Evolutionary conservation across 805 yeast genomes (phyloP).

Genomic region (Starmerella bombi): DNA sequence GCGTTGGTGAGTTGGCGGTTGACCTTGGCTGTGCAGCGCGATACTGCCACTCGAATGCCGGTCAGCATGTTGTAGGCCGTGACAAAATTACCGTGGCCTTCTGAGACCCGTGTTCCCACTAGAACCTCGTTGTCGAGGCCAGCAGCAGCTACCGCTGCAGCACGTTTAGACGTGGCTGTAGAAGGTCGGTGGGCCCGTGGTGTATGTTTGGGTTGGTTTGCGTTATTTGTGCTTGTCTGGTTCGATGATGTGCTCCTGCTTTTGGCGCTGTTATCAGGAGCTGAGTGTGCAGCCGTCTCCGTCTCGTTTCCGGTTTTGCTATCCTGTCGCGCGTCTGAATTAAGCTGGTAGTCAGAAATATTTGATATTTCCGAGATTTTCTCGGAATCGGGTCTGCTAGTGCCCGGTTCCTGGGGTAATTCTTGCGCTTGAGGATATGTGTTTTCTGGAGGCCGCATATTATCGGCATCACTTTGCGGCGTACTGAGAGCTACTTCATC

Average conservation of each 20-base stretch:
- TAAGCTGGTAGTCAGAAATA: too few species aligned
- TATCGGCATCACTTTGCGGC: background rate
- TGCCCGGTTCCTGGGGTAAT: too few species aligned
- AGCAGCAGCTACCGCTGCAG: conserved; percentile 16
- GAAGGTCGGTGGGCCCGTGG: background rate
- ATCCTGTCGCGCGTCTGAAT: too few species aligned
- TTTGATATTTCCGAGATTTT: too few species aligned
- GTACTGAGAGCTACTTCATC: background rate
- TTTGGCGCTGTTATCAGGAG: too few species aligned
- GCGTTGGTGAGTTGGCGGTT: conserved; percentile 56
- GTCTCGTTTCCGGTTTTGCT: too few species aligned
- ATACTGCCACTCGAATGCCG: conserved; percentile 90
- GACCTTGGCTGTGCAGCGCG: conserved; percentile 69
- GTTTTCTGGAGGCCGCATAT: background rate
- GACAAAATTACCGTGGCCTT: conserved; percentile 86
- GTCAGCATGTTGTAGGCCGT: conserved; percentile 96
- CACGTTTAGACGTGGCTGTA: conserved; percentile 7
- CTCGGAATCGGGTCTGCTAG: too few species aligned
- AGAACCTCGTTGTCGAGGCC: conserved; percentile 34
- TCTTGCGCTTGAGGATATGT: background rate
- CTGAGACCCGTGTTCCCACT: conserved; percentile 71
- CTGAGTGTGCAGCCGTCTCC: too few species aligned
- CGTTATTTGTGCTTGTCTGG: too few species aligned
- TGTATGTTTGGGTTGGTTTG: background rate
- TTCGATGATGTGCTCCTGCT: too few species aligned